These are phyloP conservation scores for Rosa chinensis DNA, from an alignment of 306 rosid species.

Conservation along the genomic window DNA sequence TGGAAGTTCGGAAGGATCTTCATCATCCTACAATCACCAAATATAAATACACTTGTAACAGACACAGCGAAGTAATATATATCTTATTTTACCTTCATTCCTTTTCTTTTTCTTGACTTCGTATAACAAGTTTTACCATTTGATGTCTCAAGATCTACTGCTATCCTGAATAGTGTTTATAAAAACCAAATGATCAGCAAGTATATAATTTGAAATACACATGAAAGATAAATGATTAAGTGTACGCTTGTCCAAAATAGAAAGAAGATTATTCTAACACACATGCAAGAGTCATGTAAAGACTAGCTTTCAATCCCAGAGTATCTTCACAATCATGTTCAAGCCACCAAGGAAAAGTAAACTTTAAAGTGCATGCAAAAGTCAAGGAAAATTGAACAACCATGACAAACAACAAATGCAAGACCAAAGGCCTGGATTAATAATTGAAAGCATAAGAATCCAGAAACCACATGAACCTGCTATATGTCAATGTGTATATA, in stretches of 20 bases:
- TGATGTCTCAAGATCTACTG: conserved; percentile 17
- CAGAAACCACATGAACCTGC: conserved; percentile 7
- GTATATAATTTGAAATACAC: background rate
- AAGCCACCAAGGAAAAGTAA: background rate
- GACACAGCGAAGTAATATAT: conserved; percentile 17
- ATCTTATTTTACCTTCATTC: conserved; percentile 20
- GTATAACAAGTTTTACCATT: conserved; percentile 10
- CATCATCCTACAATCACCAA: conserved; percentile 15
- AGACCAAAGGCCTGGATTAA: background rate
- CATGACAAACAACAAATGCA: background rate
- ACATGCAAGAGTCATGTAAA: background rate
- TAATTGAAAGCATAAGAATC: background rate
- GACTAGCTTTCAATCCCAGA: background rate
- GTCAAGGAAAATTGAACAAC: background rate
- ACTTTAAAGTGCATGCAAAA: background rate
- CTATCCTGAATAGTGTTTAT: conserved; percentile 23
- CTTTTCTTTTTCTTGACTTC: conserved; percentile 33
- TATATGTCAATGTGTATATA: background rate
- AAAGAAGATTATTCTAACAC: background rate
- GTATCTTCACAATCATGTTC: background rate
- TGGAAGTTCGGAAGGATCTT: background rate
- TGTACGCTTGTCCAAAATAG: background rate
- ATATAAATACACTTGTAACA: conserved; percentile 13
- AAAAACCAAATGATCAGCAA: background rate
- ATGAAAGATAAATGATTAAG: background rate